These are phyloP conservation scores for Hyphopichia fennica DNA, from an alignment of 1,139 yeast genomes.

Conservation along the genomic window DNA sequence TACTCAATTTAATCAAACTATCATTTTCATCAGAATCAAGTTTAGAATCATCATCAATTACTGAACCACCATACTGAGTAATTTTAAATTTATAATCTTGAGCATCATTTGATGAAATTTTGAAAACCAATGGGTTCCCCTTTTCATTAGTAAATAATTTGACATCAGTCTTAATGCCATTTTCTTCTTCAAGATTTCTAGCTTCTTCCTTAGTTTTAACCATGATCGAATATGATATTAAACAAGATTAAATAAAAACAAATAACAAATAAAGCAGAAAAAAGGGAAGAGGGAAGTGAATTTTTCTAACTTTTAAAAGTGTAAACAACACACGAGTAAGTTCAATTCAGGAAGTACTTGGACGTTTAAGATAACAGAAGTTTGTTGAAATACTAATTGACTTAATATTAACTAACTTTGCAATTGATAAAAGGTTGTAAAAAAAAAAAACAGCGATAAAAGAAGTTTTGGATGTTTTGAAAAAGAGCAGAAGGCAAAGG, in stretches of 20 bases:
- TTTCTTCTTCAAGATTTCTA: background rate
- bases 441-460: background rate
- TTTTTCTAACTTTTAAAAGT: too few relatives aligned
- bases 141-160: slow-evolving; percentile 2
- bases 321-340: too few relatives aligned
- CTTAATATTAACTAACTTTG: background rate
- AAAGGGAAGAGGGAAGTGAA: too few relatives aligned
- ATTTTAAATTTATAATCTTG: slow-evolving; percentile 21
- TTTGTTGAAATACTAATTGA: background rate
- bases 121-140: slow-evolving; percentile 23
- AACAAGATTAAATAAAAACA: background rate
- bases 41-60: slow-evolving; percentile 15
- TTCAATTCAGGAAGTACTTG: too few relatives aligned
- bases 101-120: slow-evolving; percentile 23
- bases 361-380: too few relatives aligned
- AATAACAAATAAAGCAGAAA: background rate
- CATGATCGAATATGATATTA: too few relatives aligned
- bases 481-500: background rate
- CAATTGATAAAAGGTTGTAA: slow-evolving; percentile 1
- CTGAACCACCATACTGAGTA: slow-evolving; percentile 32
- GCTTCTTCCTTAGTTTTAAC: background rate
- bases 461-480: slow-evolving; percentile 6
- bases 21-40: background rate
- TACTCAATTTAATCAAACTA: slow-evolving; percentile 4
- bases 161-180: background rate